Evolutionary conservation across 768 basidiomycete species (phyloP).

Genomic region (Phlebiopsis gigantea): DNA sequence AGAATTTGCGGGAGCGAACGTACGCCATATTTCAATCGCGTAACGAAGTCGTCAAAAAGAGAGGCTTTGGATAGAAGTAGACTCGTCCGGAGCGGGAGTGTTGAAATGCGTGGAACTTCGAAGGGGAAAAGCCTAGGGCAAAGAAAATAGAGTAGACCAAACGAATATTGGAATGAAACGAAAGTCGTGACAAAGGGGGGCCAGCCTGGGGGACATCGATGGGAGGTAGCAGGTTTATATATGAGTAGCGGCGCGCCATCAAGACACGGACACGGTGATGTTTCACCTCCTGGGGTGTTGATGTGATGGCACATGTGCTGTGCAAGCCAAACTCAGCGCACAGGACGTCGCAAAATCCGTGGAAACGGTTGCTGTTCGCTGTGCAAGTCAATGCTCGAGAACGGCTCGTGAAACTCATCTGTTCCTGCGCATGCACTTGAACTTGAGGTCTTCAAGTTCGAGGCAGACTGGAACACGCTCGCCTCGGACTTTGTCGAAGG

Average conservation of each 20-base stretch:
- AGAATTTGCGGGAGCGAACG: constrained; percentile 53
- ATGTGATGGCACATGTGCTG: not conserved
- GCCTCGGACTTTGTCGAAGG: too few relatives aligned
- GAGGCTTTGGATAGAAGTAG: not conserved
- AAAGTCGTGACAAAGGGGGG: constrained; percentile 6
- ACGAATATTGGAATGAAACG: constrained; percentile 1
- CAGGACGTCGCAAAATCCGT: not conserved
- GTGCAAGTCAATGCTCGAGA: not conserved
- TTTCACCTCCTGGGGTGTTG: constrained; percentile 6
- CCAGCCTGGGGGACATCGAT: constrained; percentile 8
- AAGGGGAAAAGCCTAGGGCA: not conserved
- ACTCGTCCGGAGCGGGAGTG: not conserved
- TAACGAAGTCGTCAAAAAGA: constrained; percentile 1
- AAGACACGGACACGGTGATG: constrained; percentile 6
- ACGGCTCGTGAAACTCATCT: not conserved
- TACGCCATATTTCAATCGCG: constrained; percentile 35
- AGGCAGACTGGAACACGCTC: too few relatives aligned
- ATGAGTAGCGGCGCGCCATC: not conserved
- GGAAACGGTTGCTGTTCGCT: constrained; percentile 3
- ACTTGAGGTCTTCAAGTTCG: too few relatives aligned
- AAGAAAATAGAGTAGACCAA: constrained; percentile 1
- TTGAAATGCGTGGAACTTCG: not conserved
- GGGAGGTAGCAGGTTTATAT: not conserved
- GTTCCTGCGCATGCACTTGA: not conserved
- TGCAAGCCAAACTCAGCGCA: not conserved